Base-by-base conservation (phyloP, 768 basidiomycete species). In the Suillus lakei region DNA sequence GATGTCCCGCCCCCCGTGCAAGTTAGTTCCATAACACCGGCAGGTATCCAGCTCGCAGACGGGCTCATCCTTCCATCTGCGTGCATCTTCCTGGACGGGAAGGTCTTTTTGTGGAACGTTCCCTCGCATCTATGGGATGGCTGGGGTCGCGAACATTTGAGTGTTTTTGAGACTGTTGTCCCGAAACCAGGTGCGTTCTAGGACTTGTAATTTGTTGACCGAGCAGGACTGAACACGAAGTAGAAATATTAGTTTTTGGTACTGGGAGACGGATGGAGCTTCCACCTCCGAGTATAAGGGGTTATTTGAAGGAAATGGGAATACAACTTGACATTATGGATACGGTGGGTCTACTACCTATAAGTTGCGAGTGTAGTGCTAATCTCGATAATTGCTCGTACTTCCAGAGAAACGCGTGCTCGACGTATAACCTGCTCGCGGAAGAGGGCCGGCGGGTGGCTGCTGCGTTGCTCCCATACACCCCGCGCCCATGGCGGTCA, bases 401-500 rank as follows among this genome's bases (percentile, higher is more conserved):
- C 58, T 30, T 28, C 26, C 54, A 92, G 96, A 82, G 93, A 72
- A 98, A 96, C 74, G 97, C 96, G 21, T 96, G 94, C 71, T 91
- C 96, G 32, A 98, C 97, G 0, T 99, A 96, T 77, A 98, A 99
- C 76, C 76, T 99, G 28, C 83, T 99, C 54, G 79, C 91, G 0
- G 97, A 99, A 76, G 97, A 99, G 78, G 97, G 97, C 8, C 83
- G 97, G 61, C 89, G 91, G 30, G 94, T 98, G 15, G 93, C 95
- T 46, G 96, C 93, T 16, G 96, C 96, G 2, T 77, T 98, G n/a
- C 81, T 96, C 23, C 95, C 96, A 5, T 68, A 89, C 21, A 77
- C 80, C 8, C 82, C 84, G 50, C 81, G 79, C 39, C 51, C 76
- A n/a, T 91, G 90, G 91, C 26, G 10, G 26, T 58, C 38, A 39